Conservation (phyloP, 306 rosid species). For the Leucaena leucocephala region DNA sequence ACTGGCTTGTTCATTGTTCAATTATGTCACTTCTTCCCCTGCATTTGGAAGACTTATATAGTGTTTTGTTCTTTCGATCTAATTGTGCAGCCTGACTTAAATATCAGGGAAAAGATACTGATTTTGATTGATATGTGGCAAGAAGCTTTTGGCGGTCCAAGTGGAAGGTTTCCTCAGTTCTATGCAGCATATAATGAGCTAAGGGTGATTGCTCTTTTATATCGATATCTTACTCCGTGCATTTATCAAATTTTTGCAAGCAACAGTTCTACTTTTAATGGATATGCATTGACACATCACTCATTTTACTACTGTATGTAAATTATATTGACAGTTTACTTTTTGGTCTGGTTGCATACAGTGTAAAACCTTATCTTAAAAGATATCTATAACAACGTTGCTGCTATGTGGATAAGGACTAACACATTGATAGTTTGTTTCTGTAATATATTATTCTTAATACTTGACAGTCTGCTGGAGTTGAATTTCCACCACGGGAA, state of each 20-base stretch:
- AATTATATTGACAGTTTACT: background rate
- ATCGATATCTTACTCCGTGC: slow-evolving; percentile 14
- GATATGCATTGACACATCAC: background rate
- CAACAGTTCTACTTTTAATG: background rate
- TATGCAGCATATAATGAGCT: slow-evolving; percentile 67
- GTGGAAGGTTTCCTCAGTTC: slow-evolving; percentile 71
- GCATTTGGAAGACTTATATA: slow-evolving; percentile 7
- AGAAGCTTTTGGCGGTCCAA: slow-evolving; percentile 73
- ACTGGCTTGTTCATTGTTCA: slow-evolving; percentile 22
- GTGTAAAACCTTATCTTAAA: background rate
- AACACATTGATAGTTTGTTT: slow-evolving; percentile 19
- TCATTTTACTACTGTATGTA: background rate
- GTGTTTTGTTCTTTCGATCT: slow-evolving; percentile 21
- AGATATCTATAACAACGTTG: background rate
- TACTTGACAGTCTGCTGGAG: slow-evolving; percentile 60
- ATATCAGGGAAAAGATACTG: slow-evolving; percentile 71
- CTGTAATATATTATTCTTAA: slow-evolving; percentile 25
- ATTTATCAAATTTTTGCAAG: slow-evolving; percentile 10
- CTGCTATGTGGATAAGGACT: slow-evolving; percentile 8
- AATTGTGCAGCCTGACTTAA: slow-evolving; percentile 72
- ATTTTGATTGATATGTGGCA: slow-evolving; percentile 74
- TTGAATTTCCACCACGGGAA: slow-evolving; percentile 76
- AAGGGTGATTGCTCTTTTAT: slow-evolving; percentile 47
- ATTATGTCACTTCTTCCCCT: background rate
- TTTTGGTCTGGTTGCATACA: background rate